A percentile compares a stretch with the other conserved stretches of the same genome.
phyloP scores from a whole-genome alignment of 495 filamentous ascomycete genomes.

The Trichoderma asperelloides region DNA sequence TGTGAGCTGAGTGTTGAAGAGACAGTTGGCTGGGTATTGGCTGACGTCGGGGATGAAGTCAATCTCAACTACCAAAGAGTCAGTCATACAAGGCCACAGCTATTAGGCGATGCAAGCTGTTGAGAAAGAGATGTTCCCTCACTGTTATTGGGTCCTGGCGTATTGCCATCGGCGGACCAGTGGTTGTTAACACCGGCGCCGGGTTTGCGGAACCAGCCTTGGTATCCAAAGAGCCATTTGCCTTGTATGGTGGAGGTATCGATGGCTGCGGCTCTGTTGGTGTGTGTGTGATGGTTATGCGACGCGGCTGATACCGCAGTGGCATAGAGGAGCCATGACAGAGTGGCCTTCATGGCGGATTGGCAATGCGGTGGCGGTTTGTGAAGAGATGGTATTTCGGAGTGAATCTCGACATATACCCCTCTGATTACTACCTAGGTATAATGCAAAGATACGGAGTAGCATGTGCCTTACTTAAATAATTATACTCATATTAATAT shows the following conservation, averaged over 20 bases:
- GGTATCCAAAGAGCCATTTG: conserved; percentile 25
- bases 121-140: not conserved
- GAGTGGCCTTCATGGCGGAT: not conserved
- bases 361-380: not conserved
- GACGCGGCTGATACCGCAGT: not conserved
- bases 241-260: conserved; percentile 21
- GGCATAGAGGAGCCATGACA: not conserved
- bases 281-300: not conserved
- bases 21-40: conserved; percentile 23
- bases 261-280: conserved; percentile 12
- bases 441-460: not conserved
- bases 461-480: not conserved
- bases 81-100: not conserved
- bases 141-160: conserved; percentile 9
- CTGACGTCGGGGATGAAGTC: conserved; percentile 25
- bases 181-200: not conserved
- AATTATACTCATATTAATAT: not conserved
- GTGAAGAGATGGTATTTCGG: not conserved
- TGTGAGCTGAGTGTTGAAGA: conserved; percentile 24
- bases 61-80: conserved; percentile 17
- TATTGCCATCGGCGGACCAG: conserved; percentile 16
- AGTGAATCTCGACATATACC: not conserved
- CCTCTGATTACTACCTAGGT: not conserved
- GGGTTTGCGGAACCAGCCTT: conserved; percentile 27
- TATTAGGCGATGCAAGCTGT: not conserved